Conservation (phyloP, 306 rosid genomes). For the Cucumis sativus region DNA sequence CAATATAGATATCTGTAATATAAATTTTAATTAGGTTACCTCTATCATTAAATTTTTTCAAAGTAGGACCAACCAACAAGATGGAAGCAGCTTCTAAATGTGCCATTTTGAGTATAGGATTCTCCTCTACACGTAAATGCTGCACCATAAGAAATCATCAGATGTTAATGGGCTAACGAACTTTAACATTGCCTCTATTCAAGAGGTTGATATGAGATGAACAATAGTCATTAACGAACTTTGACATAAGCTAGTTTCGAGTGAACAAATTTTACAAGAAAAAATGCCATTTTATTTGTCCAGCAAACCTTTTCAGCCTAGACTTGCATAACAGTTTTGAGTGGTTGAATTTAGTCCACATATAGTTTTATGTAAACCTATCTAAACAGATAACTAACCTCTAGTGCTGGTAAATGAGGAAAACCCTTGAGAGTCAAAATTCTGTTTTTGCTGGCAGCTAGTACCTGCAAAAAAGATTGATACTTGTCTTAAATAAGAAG, state of each 20-base stretch:
- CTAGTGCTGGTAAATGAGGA: constrained; percentile 84
- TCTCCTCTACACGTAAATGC: constrained; percentile 98
- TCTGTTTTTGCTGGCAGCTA: constrained; percentile 98
- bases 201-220: background rate
- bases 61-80: constrained; percentile 86
- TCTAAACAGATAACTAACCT: constrained; percentile 39
- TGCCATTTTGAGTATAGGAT: constrained; percentile 84
- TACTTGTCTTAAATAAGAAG: background rate
- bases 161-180: background rate
- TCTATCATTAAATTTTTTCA: constrained; percentile 92
- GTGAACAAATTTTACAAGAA: background rate
- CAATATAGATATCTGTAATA: background rate
- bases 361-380: background rate
- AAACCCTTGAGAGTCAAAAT: constrained; percentile 84
- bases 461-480: constrained; percentile 47
- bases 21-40: constrained; percentile 27
- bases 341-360: background rate
- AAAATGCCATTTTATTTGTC: background rate
- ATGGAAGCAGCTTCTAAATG: constrained; percentile 94
- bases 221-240: background rate
- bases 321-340: background rate
- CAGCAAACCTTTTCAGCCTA: background rate
- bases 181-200: background rate
- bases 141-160: constrained; percentile 22
- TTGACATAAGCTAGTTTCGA: background rate